Evolutionary conservation across 345 rosid genomes (phyloP).

Genomic region (Melaleuca quinquenervia): DNA sequence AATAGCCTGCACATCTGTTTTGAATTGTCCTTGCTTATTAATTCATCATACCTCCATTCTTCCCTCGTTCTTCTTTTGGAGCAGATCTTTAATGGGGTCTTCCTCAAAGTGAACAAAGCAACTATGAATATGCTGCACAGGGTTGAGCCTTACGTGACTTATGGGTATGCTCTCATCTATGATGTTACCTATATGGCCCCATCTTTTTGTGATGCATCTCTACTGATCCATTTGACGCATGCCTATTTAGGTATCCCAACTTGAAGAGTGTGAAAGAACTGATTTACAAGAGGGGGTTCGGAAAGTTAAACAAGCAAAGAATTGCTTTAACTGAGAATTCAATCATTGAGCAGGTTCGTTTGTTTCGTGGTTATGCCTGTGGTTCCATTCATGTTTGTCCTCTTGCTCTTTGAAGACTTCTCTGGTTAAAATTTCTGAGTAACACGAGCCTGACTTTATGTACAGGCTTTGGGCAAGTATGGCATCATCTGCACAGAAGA

Average conservation of each 20-base stretch:
- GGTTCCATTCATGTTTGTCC: neutral
- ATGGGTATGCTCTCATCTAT: slow-evolving; percentile 35
- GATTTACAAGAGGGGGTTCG: slow-evolving; percentile 85
- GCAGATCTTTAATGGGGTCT: slow-evolving; percentile 90
- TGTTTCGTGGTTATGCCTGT: neutral
- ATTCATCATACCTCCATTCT: neutral
- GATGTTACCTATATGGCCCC: neutral
- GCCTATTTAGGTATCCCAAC: slow-evolving; percentile 58
- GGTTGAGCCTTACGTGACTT: slow-evolving; percentile 93
- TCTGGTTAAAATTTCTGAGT: neutral
- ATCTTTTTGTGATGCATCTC: neutral
- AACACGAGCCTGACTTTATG: neutral
- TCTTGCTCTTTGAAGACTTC: neutral
- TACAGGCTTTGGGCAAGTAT: slow-evolving; percentile 55
- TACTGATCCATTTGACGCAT: neutral
- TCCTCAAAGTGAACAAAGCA: slow-evolving; percentile 86
- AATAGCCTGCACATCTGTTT: neutral
- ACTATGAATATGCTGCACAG: slow-evolving; percentile 88
- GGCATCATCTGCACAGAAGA: slow-evolving; percentile 76
- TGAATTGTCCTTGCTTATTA: neutral
- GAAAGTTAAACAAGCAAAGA: slow-evolving; percentile 76
- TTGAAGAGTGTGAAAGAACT: slow-evolving; percentile 82
- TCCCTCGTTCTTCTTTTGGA: neutral
- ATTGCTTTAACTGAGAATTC: slow-evolving; percentile 72
- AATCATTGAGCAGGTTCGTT: slow-evolving; percentile 57